Conservation (phyloP, 495 filamentous ascomycete genomes). For the Tuber umbilicatum region DNA sequence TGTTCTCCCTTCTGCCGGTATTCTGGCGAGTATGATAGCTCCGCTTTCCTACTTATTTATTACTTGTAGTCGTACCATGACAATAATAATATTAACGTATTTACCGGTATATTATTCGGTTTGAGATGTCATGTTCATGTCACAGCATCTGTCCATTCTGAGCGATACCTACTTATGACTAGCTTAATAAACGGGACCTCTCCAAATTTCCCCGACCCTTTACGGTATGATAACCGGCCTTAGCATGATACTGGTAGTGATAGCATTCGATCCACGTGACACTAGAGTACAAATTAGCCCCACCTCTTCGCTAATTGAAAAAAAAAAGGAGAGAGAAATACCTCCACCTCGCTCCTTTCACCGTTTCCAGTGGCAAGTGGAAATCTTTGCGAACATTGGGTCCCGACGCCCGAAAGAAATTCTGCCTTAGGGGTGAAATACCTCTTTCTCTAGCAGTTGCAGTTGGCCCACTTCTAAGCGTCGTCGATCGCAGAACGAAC, state of each 20-base stretch:
- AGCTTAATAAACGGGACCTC: background rate
- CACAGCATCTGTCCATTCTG: background rate
- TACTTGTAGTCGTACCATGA: too few relatives aligned
- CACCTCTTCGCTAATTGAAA: background rate
- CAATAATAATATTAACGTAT: too few relatives aligned
- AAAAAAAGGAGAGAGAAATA: background rate
- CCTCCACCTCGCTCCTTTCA: background rate
- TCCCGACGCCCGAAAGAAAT: background rate
- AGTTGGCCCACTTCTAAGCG: background rate
- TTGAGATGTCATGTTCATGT: background rate
- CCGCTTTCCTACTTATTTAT: too few relatives aligned
- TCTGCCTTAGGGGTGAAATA: background rate
- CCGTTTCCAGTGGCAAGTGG: background rate
- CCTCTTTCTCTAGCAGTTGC: background rate
- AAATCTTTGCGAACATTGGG: background rate
- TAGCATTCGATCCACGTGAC: background rate
- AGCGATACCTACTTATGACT: too few relatives aligned
- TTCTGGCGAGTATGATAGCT: too few relatives aligned
- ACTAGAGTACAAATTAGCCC: background rate
- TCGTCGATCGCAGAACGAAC: background rate
- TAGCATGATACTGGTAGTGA: background rate
- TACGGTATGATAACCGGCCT: background rate
- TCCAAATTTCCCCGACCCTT: background rate
- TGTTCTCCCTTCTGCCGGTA: too few relatives aligned
- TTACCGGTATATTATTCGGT: too few relatives aligned